Conservation (phyloP, 495 filamentous ascomycete species). For the Penicillium coffeae region DNA sequence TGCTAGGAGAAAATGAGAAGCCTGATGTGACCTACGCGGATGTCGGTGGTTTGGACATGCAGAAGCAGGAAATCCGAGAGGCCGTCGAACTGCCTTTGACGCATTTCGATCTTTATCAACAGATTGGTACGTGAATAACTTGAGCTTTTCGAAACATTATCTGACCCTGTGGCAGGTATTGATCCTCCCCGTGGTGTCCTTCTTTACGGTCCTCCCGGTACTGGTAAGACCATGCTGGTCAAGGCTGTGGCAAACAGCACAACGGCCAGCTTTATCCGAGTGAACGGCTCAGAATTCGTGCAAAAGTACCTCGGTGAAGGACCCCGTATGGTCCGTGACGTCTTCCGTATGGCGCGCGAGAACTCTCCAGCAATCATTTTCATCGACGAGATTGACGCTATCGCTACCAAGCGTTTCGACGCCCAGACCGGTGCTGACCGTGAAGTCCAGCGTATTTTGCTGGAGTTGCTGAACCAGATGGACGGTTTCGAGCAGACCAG, state of each 20-base stretch:
- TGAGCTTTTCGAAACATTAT: neutral
- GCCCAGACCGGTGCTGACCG: conserved; percentile 96
- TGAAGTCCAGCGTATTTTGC: conserved; percentile 95
- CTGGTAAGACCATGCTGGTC: conserved; percentile 98
- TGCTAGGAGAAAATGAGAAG: conserved; percentile 95
- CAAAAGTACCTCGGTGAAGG: conserved; percentile 98
- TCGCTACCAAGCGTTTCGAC: conserved; percentile 98
- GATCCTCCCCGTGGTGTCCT: conserved; percentile 95
- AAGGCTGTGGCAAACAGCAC: conserved; percentile 98
- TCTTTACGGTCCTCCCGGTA: conserved; percentile 93
- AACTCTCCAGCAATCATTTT: conserved; percentile 98
- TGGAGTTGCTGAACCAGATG: conserved; percentile 98
- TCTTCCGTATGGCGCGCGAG: conserved; percentile 98
- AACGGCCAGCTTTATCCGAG: conserved; percentile 96
- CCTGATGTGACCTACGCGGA: conserved; percentile 98
- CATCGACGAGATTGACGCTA: conserved; percentile 99
- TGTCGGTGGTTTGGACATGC: conserved; percentile 97
- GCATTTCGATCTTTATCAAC: conserved; percentile 96
- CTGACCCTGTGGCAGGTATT: conserved; percentile 60
- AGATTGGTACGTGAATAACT: conserved; percentile 60
- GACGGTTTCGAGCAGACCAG: conserved; percentile 98
- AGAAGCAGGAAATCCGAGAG: conserved; percentile 98
- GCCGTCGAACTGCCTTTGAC: conserved; percentile 94
- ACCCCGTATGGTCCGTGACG: conserved; percentile 97
- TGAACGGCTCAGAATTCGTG: conserved; percentile 96